Base-by-base conservation (phyloP, 495 filamentous ascomycete species). In the Sabuloglossum arenarium region DNA sequence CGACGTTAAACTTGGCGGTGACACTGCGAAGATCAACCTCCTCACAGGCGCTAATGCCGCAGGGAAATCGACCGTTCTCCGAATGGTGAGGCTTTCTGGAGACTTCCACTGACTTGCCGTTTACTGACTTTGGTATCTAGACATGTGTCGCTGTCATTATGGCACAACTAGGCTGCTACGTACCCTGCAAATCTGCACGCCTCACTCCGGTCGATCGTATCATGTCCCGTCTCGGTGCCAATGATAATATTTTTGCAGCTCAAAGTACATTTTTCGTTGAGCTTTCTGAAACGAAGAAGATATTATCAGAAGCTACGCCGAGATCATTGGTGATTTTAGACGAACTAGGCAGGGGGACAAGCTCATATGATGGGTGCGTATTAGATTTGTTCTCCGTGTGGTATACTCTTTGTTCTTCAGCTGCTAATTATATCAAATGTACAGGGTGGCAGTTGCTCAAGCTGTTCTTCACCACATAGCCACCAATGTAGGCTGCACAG, bases 251-350 rank as follows among this genome's bases (percentile, higher is more conserved):
- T 66, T 96, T 99, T 64, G 93, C 90, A 24, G 87, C 90, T 2
- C 93, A 99, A 69, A 88, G 83, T 25, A 99, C 91, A 30, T 99
- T 99, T 76, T 96, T 99, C 66, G 90, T 99, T 50, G 91, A 99
- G 67, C 75, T 99, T 8, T 85, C 88, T 3, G 93, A 99, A 64
- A 99, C 91, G 9, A 94, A 96, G 71, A 97, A 97, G 73, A 99
- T 99, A 54, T 80, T 99, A 3, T 79, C 85, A 1, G 91, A 99
- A 70, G 91, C 91, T 16, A 96, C 91, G 0, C 85, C 89, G 0
- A 85, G 91, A 28, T 94, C 88, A 0, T 79, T 99, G 3, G 91
- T 99, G 57, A 99, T 99, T 63, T 82, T 99, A 9, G 91, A 99
- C 69, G 91, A 99, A 67, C 79, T 99, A 0, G 91, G 91, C 52